Percentiles rank a stretch among this genome's conserved stretches.
Conservation (phyloP, 2,329 filamentous ascomycete species). For the Aspergillus awamori region DNA sequence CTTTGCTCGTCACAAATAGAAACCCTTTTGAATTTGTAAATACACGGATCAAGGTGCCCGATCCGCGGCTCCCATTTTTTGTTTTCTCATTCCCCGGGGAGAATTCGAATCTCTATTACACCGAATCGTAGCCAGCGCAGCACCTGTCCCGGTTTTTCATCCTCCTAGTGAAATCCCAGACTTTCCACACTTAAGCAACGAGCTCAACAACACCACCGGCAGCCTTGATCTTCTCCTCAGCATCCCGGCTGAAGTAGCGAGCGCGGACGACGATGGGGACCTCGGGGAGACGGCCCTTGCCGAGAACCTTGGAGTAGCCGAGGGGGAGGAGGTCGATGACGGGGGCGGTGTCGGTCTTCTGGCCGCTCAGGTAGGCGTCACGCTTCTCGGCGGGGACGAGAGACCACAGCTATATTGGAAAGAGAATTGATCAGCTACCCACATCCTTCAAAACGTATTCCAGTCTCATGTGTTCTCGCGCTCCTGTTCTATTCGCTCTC, state of each 20-base stretch:
- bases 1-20: conserved; percentile 41
- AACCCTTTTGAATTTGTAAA: conserved; percentile 39
- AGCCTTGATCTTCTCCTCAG: conserved; percentile 98
- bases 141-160: conserved; percentile 31
- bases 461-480: conserved; percentile 1
- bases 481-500: not conserved
- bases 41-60: conserved; percentile 32
- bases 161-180: conserved; percentile 28
- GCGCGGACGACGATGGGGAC: conserved; percentile 93
- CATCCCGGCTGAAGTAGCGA: conserved; percentile 91
- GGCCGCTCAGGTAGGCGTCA: conserved; percentile 79
- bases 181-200: conserved; percentile 70
- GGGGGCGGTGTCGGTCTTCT: conserved; percentile 89
- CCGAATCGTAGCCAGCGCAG: conserved; percentile 34
- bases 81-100: conserved; percentile 32
- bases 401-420: conserved; percentile 75
- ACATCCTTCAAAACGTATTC: not conserved
- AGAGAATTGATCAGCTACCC: conserved; percentile 22
- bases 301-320: conserved; percentile 98
- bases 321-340: conserved; percentile 97
- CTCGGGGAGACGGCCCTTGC: conserved; percentile 93
- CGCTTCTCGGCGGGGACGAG: conserved; percentile 92
- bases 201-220: conserved; percentile 95
- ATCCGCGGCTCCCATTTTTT: conserved; percentile 35
- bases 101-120: conserved; percentile 34